A percentile compares a stretch with the other conserved stretches of the same genome.
phyloP scores from a whole-genome alignment of 1,284 basidiomycete species.

The Pholiota adiposa region DNA sequence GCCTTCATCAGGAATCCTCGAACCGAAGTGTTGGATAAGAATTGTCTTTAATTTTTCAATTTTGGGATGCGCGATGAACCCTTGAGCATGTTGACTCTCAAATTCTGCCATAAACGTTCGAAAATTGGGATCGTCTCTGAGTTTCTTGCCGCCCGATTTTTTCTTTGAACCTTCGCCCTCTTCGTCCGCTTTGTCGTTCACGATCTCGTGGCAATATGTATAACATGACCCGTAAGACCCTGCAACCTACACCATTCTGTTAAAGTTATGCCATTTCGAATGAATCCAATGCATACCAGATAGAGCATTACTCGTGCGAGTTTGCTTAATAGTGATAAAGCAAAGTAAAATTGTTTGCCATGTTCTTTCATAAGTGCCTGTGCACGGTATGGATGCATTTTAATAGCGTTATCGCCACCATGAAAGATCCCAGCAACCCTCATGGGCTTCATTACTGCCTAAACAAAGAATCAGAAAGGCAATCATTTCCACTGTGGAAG shows the following conservation, averaged over 20 bases:
- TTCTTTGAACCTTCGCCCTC: conserved; percentile 39
- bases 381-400: conserved; percentile 59
- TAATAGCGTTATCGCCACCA: conserved; percentile 37
- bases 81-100: conserved; percentile 53
- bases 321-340: conserved; percentile 50
- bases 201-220: conserved; percentile 54
- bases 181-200: conserved; percentile 40
- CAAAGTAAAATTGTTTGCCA: conserved; percentile 42
- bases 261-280: not conserved
- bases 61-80: conserved; percentile 86
- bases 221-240: conserved; percentile 84
- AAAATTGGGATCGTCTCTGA: conserved; percentile 63
- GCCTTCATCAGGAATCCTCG: conserved; percentile 56
- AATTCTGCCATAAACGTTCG: conserved; percentile 67
- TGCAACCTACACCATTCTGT: conserved; percentile 61
- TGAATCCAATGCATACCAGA: conserved; percentile 53
- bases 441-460: conserved; percentile 46
- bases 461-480: conserved; percentile 1
- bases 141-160: conserved; percentile 44
- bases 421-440: conserved; percentile 32
- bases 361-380: conserved; percentile 43
- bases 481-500: not conserved
- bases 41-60: conserved; percentile 84
- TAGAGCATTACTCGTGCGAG: conserved; percentile 84
- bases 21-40: conserved; percentile 81